Evolutionary conservation across 257 asterid species (phyloP).

Genomic region (Fraxinus anomala): DNA sequence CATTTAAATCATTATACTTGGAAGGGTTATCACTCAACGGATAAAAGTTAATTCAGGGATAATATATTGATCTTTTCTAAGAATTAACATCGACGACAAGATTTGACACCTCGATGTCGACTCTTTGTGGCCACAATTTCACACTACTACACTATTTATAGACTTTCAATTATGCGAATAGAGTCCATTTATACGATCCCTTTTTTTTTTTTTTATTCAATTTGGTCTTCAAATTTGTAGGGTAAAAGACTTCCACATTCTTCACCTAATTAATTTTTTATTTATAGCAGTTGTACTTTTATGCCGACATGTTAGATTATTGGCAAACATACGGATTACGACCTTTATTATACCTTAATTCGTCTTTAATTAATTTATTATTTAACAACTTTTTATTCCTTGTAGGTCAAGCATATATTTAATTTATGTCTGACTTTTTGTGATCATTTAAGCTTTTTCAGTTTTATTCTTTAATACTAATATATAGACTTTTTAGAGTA

Average conservation of each 20-base stretch:
- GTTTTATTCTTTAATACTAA: background rate
- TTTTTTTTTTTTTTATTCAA: background rate
- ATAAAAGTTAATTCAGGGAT: too few species aligned
- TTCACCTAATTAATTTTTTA: background rate
- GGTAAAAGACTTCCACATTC: constrained; percentile 3
- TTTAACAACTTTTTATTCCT: background rate
- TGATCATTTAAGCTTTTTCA: background rate
- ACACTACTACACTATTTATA: background rate
- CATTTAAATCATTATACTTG: too few species aligned
- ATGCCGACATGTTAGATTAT: background rate
- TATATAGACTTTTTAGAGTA: too few species aligned
- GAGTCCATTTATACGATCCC: background rate
- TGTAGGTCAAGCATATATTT: background rate
- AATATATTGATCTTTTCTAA: too few species aligned
- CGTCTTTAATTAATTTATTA: background rate
- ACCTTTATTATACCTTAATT: background rate
- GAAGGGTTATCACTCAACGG: too few species aligned
- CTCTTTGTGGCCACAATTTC: too few species aligned
- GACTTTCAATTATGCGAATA: background rate
- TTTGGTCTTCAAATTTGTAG: background rate
- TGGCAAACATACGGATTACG: background rate
- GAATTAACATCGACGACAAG: too few species aligned
- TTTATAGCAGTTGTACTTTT: background rate
- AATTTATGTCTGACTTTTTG: background rate
- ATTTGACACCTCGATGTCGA: too few species aligned